Evolutionary conservation across 108 stramenopile species (phyloP).

Genomic region (Epithemia pelagica): DNA sequence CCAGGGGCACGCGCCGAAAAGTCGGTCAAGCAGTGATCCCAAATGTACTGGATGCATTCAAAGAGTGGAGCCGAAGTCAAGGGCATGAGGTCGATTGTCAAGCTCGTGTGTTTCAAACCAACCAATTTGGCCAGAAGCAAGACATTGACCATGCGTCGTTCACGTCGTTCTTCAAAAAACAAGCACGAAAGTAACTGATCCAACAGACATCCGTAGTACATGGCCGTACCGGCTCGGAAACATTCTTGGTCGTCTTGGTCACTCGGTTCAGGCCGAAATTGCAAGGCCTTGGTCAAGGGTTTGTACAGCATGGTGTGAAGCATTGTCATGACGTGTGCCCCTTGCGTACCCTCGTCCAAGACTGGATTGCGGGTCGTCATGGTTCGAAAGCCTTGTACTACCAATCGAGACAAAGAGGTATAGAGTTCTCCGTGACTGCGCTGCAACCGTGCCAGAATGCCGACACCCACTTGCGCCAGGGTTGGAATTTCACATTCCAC

Average conservation of each 20-base stretch:
- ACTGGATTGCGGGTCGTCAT: constrained; percentile 26
- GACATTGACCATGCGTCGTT: constrained; percentile 54
- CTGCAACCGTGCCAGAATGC: constrained; percentile 65
- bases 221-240: constrained; percentile 15
- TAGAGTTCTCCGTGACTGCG: constrained; percentile 49
- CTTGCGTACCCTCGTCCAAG: constrained; percentile 31
- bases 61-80: constrained; percentile 12
- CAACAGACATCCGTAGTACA: constrained; percentile 67
- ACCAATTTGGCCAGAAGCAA: constrained; percentile 41
- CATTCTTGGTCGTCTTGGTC: background rate
- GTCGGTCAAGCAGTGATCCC: constrained; percentile 44
- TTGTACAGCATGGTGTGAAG: background rate
- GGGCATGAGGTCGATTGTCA: background rate
- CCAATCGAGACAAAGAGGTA: constrained; percentile 40
- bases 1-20: constrained; percentile 15
- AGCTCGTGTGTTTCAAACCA: background rate
- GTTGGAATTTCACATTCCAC: constrained; percentile 66
- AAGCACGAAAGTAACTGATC: constrained; percentile 52
- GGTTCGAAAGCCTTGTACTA: constrained; percentile 43
- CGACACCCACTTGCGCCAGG: constrained; percentile 50
- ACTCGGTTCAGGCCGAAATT: background rate
- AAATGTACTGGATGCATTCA: constrained; percentile 52
- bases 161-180: constrained; percentile 64
- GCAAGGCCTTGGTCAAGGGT: background rate
- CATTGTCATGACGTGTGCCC: constrained; percentile 36